Evolutionary conservation across 140 eudicot genomes (phyloP).

Genomic region (Bidens hawaiensis): DNA sequence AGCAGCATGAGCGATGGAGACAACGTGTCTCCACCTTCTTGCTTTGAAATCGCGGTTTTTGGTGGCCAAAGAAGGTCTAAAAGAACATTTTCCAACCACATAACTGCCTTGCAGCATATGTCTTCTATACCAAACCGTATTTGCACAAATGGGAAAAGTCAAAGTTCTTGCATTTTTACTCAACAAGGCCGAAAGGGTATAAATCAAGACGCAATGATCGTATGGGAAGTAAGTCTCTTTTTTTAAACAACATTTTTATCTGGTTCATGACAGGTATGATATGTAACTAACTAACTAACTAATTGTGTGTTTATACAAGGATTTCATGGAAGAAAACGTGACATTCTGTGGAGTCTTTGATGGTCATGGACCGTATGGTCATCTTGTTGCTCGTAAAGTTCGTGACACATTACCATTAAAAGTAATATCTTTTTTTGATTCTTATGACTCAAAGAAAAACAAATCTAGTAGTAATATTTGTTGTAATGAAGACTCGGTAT

Average conservation of each 20-base stretch:
- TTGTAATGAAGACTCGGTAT: slow-evolving; percentile 52
- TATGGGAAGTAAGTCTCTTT: slow-evolving; percentile 98
- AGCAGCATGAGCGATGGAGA: slow-evolving; percentile 89
- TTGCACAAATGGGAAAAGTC: slow-evolving; percentile 69
- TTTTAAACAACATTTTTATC: neutral
- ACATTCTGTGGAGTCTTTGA: slow-evolving; percentile 93
- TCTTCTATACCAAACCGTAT: slow-evolving; percentile 72
- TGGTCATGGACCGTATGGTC: slow-evolving; percentile 99
- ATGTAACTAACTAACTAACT: slow-evolving; percentile 9
- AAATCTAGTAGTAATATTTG: slow-evolving; percentile 44
- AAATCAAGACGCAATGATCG: slow-evolving; percentile 98
- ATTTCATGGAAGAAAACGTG: slow-evolving; percentile 85
- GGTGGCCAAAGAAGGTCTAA: slow-evolving; percentile 49
- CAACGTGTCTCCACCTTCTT: slow-evolving; percentile 39
- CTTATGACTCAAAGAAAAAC: slow-evolving; percentile 54
- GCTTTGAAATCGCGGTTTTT: slow-evolving; percentile 49
- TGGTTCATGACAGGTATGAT: neutral
- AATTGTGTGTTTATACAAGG: slow-evolving; percentile 38
- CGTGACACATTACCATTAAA: slow-evolving; percentile 87
- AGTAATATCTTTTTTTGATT: slow-evolving; percentile 58
- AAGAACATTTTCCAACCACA: slow-evolving; percentile 62
- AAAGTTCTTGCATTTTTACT: slow-evolving; percentile 82
- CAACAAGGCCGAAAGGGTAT: slow-evolving; percentile 98
- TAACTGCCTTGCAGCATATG: slow-evolving; percentile 52
- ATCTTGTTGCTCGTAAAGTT: slow-evolving; percentile 94